Conservation (phyloP, 768 basidiomycete genomes). For the Clitopilus passeckerianus region DNA sequence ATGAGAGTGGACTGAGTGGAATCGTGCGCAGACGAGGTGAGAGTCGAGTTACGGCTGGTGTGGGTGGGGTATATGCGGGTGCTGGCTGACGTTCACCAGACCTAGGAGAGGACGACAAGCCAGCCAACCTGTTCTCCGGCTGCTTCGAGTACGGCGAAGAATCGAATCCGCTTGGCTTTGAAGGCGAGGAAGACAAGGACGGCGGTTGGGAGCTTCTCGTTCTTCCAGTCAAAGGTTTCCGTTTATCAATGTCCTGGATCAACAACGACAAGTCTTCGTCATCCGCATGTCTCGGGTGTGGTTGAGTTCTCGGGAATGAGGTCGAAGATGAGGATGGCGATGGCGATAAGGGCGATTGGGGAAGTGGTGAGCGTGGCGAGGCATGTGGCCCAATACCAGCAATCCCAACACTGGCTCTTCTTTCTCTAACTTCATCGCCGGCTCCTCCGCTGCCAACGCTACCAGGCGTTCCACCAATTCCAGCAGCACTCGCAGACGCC, state of each 20-base stretch:
- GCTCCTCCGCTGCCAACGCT: constrained; percentile 13
- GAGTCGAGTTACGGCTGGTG: background rate
- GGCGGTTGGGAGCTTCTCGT: constrained; percentile 10
- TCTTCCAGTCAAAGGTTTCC: constrained; percentile 56
- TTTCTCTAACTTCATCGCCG: constrained; percentile 31
- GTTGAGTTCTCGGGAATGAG: constrained; percentile 17
- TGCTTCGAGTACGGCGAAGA: background rate
- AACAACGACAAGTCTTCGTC: constrained; percentile 78
- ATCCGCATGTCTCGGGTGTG: constrained; percentile 48
- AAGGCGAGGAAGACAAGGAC: background rate
- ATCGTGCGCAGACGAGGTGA: background rate
- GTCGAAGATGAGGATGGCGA: constrained; percentile 6
- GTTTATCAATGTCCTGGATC: constrained; percentile 70
- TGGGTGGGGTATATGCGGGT: background rate
- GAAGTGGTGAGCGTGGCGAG: background rate
- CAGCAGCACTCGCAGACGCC: constrained; percentile 26
- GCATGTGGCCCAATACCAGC: constrained; percentile 1
- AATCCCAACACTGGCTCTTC: constrained; percentile 15
- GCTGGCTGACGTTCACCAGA: background rate
- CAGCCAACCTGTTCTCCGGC: background rate
- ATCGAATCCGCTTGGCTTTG: background rate
- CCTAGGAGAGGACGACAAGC: background rate
- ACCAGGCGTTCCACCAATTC: constrained; percentile 18
- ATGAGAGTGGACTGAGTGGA: constrained; percentile 3
- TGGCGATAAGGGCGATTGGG: constrained; percentile 1